Evolutionary conservation across 1,284 basidiomycete genomes (phyloP).

Genomic region (Papiliotrema terrestris): DNA sequence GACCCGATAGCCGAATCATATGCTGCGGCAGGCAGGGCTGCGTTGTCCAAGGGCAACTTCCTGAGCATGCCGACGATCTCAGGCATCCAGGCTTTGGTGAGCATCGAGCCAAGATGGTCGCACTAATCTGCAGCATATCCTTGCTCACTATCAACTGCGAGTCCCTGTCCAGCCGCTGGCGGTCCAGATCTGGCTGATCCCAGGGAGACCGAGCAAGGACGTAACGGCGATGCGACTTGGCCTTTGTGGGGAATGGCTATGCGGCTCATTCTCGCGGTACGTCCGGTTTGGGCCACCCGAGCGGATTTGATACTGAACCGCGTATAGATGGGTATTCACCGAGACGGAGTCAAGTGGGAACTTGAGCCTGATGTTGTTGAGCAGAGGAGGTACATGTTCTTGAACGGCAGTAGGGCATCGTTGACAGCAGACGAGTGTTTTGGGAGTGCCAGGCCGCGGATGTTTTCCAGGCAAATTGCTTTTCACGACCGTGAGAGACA

Average conservation of each 20-base stretch:
- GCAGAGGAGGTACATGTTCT: slow-evolving; percentile 8
- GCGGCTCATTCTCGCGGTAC: slow-evolving; percentile 32
- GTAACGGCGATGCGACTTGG: slow-evolving; percentile 39
- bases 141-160: slow-evolving; percentile 17
- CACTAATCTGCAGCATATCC: slow-evolving; percentile 21
- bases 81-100: slow-evolving; percentile 28
- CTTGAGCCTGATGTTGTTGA: slow-evolving; percentile 23
- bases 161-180: slow-evolving; percentile 1
- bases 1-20: slow-evolving; percentile 34
- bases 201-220: slow-evolving; percentile 24
- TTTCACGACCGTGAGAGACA: slow-evolving; percentile 23
- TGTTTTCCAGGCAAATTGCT: slow-evolving; percentile 30
- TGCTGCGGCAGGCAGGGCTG: slow-evolving; percentile 24
- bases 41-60: slow-evolving; percentile 37
- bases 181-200: background rate
- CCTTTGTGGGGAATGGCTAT: slow-evolving; percentile 39
- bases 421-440: slow-evolving; percentile 17
- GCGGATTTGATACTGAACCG: background rate
- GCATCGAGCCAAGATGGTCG: slow-evolving; percentile 2
- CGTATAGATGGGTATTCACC: slow-evolving; percentile 44
- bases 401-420: background rate
- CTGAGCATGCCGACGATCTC: slow-evolving; percentile 37
- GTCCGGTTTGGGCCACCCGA: background rate
- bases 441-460: slow-evolving; percentile 26
- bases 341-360: slow-evolving; percentile 42